Percentiles rank a stretch among this genome's conserved stretches.
Conservation (phyloP, 257 asterid genomes). For the Eustoma russellianum region DNA sequence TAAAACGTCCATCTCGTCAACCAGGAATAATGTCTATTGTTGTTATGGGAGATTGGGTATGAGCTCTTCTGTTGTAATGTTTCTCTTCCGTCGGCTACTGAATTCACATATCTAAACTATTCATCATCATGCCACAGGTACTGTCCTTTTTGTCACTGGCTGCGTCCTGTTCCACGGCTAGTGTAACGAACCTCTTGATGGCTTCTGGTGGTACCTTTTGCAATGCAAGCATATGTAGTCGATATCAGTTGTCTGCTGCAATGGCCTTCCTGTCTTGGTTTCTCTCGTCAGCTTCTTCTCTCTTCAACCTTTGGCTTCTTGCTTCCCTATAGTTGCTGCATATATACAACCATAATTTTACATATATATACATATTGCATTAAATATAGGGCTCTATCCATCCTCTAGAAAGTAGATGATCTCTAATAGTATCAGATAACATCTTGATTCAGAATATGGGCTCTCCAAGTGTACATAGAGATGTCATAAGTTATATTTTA, state of each 20-base stretch:
- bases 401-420: constrained; percentile 16
- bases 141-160: constrained; percentile 68
- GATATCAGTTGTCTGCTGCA: constrained; percentile 75
- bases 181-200: constrained; percentile 57
- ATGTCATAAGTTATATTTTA: no score
- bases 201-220: constrained; percentile 45
- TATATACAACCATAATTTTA: background rate
- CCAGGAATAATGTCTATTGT: constrained; percentile 49
- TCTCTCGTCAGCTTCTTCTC: constrained; percentile 63
- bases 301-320: constrained; percentile 84
- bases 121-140: constrained; percentile 25
- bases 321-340: constrained; percentile 34
- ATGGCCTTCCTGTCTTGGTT: constrained; percentile 93
- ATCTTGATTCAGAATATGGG: background rate
- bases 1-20: constrained; percentile 53
- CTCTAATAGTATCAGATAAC: constrained; percentile 2
- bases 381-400: background rate
- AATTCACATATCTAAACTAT: background rate
- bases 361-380: background rate
- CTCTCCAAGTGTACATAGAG: constrained; percentile 9
- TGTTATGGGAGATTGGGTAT: constrained; percentile 83
- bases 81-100: background rate
- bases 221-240: constrained; percentile 41
- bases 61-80: background rate
- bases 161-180: constrained; percentile 78